These are phyloP conservation scores for Polyporus tsugae DNA, from an alignment of 1,284 basidiomycete species.

Conservation along the genomic window DNA sequence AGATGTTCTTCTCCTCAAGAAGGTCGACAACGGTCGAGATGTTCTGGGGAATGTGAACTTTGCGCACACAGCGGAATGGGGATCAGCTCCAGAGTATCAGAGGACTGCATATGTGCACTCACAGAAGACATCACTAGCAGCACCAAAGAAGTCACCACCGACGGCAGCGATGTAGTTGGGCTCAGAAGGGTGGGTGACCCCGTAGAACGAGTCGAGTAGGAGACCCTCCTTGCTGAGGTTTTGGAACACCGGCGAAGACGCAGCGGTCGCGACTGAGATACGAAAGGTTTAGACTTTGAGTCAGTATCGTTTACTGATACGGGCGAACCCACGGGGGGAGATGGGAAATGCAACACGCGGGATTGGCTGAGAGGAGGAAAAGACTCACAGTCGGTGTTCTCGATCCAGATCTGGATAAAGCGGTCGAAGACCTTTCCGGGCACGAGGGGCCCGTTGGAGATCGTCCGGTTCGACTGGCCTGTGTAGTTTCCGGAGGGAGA, in stretches of 20 bases:
- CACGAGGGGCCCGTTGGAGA: conserved; percentile 46
- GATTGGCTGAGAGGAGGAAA: neutral
- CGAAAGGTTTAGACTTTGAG: neutral
- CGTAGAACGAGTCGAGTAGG: conserved; percentile 60
- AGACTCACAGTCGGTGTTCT: conserved; percentile 54
- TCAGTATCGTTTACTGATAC: neutral
- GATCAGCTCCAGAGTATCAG: neutral
- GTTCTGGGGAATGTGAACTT: conserved; percentile 44
- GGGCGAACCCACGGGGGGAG: neutral
- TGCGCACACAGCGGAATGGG: neutral
- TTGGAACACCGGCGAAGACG: conserved; percentile 50
- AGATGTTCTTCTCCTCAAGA: conserved; percentile 65
- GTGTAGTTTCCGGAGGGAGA: conserved; percentile 46
- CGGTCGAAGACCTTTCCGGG: conserved; percentile 54
- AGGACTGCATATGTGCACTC: neutral
- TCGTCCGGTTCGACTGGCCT: conserved; percentile 50
- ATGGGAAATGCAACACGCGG: neutral
- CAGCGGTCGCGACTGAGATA: conserved; percentile 36
- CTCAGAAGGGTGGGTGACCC: conserved; percentile 69
- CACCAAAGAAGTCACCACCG: conserved; percentile 68
- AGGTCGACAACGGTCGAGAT: conserved; percentile 71
- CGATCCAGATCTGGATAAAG: conserved; percentile 55
- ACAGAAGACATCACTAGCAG: conserved; percentile 56
- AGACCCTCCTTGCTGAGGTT: conserved; percentile 61
- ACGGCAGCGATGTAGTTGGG: conserved; percentile 64